These are phyloP conservation scores for Trypanosoma cruzi DNA, from an alignment of 208 protist species.

Conservation along the genomic window DNA sequence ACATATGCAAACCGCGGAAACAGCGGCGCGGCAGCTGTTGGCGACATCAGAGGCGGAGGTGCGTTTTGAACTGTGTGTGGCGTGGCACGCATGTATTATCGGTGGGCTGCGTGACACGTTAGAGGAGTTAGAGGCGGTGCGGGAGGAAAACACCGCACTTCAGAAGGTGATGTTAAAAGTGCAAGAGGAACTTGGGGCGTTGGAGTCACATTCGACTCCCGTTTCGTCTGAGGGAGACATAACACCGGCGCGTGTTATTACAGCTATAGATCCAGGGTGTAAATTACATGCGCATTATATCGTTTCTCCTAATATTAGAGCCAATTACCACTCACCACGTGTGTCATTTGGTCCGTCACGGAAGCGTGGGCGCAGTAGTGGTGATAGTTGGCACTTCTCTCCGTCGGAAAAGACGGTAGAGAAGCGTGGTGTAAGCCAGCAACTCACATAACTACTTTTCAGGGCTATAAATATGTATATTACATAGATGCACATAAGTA, in stretches of 20 bases:
- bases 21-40: slow-evolving; percentile 16
- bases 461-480: too few species aligned
- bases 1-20: slow-evolving; percentile 23
- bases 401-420: background rate
- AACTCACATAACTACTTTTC: background rate
- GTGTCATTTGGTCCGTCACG: slow-evolving; percentile 3
- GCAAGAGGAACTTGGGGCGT: slow-evolving; percentile 36
- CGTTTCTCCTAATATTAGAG: background rate
- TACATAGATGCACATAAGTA: too few species aligned
- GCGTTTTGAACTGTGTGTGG: slow-evolving; percentile 3
- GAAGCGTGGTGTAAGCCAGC: background rate
- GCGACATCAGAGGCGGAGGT: slow-evolving; percentile 1
- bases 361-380: slow-evolving; percentile 18
- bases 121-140: slow-evolving; percentile 17
- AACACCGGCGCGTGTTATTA: slow-evolving; percentile 28
- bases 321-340: slow-evolving; percentile 1
- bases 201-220: background rate
- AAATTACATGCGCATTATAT: slow-evolving; percentile 23
- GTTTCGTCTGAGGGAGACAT: slow-evolving; percentile 2
- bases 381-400: slow-evolving; percentile 4
- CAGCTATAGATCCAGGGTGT: slow-evolving; percentile 7
- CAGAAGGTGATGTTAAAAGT: slow-evolving; percentile 51
- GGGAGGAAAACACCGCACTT: slow-evolving; percentile 34
- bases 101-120: slow-evolving; percentile 18
- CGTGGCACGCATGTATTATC: slow-evolving; percentile 14